Conservation (phyloP, 345 rosid species). For the Aquilaria sinensis region DNA sequence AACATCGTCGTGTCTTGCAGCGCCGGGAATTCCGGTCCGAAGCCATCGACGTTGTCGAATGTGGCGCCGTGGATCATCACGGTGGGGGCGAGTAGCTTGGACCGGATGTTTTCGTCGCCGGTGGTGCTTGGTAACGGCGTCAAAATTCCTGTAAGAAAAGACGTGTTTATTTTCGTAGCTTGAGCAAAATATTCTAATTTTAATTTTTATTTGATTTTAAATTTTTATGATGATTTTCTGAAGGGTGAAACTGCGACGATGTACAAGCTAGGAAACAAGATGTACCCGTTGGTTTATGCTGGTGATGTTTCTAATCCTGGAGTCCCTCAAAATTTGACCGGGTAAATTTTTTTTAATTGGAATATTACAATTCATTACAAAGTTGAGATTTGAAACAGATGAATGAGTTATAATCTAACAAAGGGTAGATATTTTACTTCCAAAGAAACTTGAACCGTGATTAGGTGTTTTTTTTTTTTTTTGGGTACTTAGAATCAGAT, state of each 20-base stretch:
- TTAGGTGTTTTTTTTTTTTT: no score
- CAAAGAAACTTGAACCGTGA: no score
- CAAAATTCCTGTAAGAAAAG: constrained; percentile 33
- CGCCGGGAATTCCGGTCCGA: constrained; percentile 78
- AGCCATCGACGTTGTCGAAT: constrained; percentile 50
- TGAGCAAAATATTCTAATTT: no score
- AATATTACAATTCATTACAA: no score
- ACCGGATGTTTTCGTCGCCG: constrained; percentile 44
- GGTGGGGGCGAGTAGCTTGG: constrained; percentile 73
- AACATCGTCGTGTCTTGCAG: constrained; percentile 57
- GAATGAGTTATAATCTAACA: no score
- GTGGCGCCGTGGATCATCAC: constrained; percentile 79
- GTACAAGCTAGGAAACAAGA: constrained; percentile 25
- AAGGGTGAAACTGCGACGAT: constrained; percentile 66
- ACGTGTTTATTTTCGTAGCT: no score
- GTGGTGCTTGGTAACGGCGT: constrained; percentile 61
- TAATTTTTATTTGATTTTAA: no score
- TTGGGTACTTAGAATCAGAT: no score
- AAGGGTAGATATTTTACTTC: no score
- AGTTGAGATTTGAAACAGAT: no score
- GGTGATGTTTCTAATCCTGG: constrained; percentile 41
- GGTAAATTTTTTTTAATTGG: constrained; percentile 23
- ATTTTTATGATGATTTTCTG: no score
- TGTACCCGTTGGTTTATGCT: constrained; percentile 59
- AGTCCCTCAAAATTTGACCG: constrained; percentile 30